Evolutionary conservation across 768 basidiomycete genomes (phyloP).

Genomic region (Tricholoma sp.): DNA sequence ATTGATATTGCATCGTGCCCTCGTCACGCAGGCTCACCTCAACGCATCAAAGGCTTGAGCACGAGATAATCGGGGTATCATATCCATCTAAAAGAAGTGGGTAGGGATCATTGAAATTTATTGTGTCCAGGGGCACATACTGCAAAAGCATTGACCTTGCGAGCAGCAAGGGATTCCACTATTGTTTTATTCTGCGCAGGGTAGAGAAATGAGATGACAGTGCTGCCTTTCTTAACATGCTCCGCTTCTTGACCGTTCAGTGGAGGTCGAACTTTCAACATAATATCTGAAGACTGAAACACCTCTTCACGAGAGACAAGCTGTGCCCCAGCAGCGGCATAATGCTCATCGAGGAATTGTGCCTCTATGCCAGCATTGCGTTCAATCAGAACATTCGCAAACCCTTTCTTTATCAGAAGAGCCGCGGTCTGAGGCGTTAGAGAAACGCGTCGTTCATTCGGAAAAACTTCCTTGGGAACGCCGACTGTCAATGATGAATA

Average conservation of each 20-base stretch:
- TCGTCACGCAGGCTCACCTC: slow-evolving; percentile 41
- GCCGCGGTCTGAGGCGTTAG: slow-evolving; percentile 77
- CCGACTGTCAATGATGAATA: slow-evolving; percentile 75
- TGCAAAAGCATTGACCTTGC: slow-evolving; percentile 69
- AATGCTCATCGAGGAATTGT: slow-evolving; percentile 79
- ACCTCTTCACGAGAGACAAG: slow-evolving; percentile 69
- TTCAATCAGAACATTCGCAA: slow-evolving; percentile 67
- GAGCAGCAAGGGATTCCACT: slow-evolving; percentile 62
- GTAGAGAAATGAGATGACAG: slow-evolving; percentile 79
- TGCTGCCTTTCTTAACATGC: slow-evolving; percentile 65
- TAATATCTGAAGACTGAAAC: slow-evolving; percentile 65
- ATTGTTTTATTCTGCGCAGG: slow-evolving; percentile 75
- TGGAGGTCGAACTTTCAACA: slow-evolving; percentile 84
- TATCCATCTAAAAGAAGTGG: slow-evolving; percentile 58
- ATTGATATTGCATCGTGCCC: slow-evolving; percentile 1
- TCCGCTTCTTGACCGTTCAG: slow-evolving; percentile 55
- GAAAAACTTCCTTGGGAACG: slow-evolving; percentile 71
- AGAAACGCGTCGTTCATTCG: slow-evolving; percentile 75
- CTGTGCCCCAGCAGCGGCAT: slow-evolving; percentile 71
- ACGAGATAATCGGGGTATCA: slow-evolving; percentile 87
- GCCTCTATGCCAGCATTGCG: slow-evolving; percentile 63
- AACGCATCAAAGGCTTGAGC: slow-evolving; percentile 89
- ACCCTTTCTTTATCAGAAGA: slow-evolving; percentile 78
- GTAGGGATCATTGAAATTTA: not conserved
- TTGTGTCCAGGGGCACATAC: slow-evolving; percentile 24